Conservation (phyloP, 352 stramenopile species). For the Aphanomyces cochlioides region DNA sequence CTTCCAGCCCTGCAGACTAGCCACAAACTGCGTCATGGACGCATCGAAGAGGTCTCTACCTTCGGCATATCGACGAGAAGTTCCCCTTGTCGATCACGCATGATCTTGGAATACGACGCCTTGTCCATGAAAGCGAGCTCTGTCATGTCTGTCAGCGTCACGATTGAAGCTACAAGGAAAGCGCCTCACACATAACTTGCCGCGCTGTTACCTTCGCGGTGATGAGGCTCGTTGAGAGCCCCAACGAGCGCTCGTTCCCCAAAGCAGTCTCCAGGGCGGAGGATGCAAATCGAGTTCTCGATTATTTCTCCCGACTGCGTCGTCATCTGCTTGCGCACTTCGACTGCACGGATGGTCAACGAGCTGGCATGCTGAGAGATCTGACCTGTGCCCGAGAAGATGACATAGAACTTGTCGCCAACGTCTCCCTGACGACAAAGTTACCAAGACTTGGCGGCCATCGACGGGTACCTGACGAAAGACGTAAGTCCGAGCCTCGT, state of each 20-base stretch:
- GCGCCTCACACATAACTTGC: background rate
- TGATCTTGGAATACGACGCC: conserved; percentile 53
- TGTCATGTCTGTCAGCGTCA: conserved; percentile 13
- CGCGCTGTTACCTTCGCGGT: conserved; percentile 45
- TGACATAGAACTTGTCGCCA: conserved; percentile 74
- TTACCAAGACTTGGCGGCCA: background rate
- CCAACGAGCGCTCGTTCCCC: conserved; percentile 66
- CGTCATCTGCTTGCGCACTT: conserved; percentile 41
- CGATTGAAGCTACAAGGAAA: conserved; percentile 6
- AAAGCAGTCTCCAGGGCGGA: conserved; percentile 66
- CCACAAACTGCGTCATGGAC: conserved; percentile 55
- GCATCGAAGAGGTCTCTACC: conserved; percentile 32
- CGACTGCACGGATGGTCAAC: conserved; percentile 38
- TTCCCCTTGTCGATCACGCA: conserved; percentile 51
- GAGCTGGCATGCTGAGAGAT: background rate
- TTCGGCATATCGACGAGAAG: conserved; percentile 30
- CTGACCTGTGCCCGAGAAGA: conserved; percentile 68
- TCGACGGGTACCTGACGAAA: conserved; percentile 50
- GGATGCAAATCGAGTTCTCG: conserved; percentile 39
- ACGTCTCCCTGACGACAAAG: conserved; percentile 47
- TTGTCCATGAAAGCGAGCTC: conserved; percentile 19
- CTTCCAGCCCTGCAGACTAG: conserved; percentile 46
- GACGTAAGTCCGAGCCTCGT: conserved; percentile 48
- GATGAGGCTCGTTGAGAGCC: conserved; percentile 39
- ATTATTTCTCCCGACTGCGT: conserved; percentile 31